Base-by-base conservation (phyloP, 371 early-diverging fungal species). In the Gilbertella persicaria region DNA sequence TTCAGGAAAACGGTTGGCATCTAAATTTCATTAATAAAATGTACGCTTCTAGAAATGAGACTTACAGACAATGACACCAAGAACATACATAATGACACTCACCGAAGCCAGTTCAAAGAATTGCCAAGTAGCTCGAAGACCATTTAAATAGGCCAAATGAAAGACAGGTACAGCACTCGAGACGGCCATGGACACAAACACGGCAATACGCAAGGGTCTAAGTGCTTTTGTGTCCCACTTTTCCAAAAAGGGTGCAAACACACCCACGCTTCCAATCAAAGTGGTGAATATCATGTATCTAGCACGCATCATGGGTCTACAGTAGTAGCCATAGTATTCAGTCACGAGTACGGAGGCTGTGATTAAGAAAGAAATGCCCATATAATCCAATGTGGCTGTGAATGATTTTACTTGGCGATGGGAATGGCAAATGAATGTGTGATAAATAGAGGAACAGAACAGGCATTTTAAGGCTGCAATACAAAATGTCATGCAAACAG, bases 281-380 rank as follows among this genome's bases (percentile, higher is more conserved):
- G 69, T 52, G 0, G 82, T 80, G 43, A 86, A 79, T 7, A 78
- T 54, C 67, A 86, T 75, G 50, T 84, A 88, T 42, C 78, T 59
- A 28, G 49, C 47, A 0, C 67, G 58, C 21, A 68, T 60, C 13
- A 56, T 45, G 3, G 73, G 69, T 12, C 73, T 67, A 58, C 88
- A 86, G 50, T 86, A 88, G 53, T 79, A 86, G 10, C 83, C 83
- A 57, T 82, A 86, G 50, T 86, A 83, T 17, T 79, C 79, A 2
- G 79, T 80, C 10, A 82, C 71, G 28, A 82, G 65, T 28, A 82
- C 76, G 0, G 82, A 80, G 25, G 86, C 88, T 1, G 83, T 80
- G 53, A 88, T 88, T 33, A 88, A 61, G 45, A 84, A 73, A 5
- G 85, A 72, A 29, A 88, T 88, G 24, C 88, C 88, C 48, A 86